Percentiles rank a stretch among this genome's conserved stretches.
These are phyloP conservation scores for Cladophialophora psammophila DNA, from an alignment of 2,329 filamentous ascomycete genomes.

Conservation along the genomic window DNA sequence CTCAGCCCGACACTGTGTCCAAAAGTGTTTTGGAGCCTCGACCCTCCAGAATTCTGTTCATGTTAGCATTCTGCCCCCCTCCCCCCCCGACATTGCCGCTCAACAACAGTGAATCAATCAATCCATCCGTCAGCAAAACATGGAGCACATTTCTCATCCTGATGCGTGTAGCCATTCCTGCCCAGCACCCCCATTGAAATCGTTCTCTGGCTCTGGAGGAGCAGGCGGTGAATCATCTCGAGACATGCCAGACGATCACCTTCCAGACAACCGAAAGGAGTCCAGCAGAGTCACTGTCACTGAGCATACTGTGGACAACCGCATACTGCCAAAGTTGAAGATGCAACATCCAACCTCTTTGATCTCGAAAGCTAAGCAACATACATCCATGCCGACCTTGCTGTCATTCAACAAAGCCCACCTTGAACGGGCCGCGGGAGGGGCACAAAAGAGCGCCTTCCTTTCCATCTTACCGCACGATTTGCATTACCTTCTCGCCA, in stretches of 20 bases:
- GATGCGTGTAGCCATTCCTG: neutral
- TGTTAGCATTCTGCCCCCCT: neutral
- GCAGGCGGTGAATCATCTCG: slow-evolving; percentile 1
- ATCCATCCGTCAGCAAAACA: neutral
- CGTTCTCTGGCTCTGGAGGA: neutral
- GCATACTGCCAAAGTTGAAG: neutral
- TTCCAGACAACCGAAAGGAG: slow-evolving; percentile 11
- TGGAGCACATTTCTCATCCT: slow-evolving; percentile 5
- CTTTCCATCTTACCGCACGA: slow-evolving; percentile 29
- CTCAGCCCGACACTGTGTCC: slow-evolving; percentile 11
- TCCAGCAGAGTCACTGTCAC: slow-evolving; percentile 5
- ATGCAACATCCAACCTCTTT: neutral
- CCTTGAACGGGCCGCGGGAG: neutral
- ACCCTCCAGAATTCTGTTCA: neutral
- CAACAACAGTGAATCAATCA: neutral
- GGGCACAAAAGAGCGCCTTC: slow-evolving; percentile 22
- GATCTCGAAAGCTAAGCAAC: slow-evolving; percentile 11
- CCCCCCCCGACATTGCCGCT: neutral
- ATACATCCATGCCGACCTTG: neutral
- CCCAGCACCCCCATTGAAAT: slow-evolving; percentile 1
- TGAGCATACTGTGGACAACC: neutral
- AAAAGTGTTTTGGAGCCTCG: neutral
- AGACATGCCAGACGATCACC: neutral
- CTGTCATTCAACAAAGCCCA: slow-evolving; percentile 11
- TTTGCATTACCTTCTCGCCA: slow-evolving; percentile 29